phyloP scores from a whole-genome alignment of 2,329 filamentous ascomycete genomes.

The Fulvia fulva region DNA sequence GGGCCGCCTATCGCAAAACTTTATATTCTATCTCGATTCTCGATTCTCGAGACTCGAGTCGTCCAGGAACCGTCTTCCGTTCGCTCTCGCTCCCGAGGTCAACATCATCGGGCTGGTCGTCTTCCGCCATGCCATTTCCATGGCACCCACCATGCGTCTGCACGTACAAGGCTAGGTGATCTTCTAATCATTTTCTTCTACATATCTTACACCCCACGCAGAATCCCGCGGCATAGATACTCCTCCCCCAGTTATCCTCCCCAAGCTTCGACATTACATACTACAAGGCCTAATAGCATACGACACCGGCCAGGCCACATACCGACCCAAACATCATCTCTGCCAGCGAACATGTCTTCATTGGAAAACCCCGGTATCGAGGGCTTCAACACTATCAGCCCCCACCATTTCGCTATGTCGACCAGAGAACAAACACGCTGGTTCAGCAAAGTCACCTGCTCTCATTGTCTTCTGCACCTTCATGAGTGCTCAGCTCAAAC shows the following conservation, averaged over 20 bases:
- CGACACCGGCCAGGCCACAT: not conserved
- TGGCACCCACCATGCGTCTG: not conserved
- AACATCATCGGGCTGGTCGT: not conserved
- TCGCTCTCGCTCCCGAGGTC: not conserved
- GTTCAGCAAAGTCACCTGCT: conserved; percentile 19
- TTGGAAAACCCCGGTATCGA: not conserved
- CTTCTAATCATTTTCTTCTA: not conserved
- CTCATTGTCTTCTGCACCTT: conserved; percentile 37
- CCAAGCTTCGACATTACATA: not conserved
- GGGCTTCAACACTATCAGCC: conserved; percentile 3
- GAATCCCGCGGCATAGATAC: too few species aligned
- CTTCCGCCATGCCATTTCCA: not conserved
- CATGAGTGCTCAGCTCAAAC: conserved; percentile 30
- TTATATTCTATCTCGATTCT: not conserved
- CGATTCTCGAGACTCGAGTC: too few species aligned
- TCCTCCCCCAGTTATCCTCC: not conserved
- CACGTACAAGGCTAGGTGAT: not conserved
- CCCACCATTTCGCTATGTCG: conserved; percentile 2
- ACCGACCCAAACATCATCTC: not conserved
- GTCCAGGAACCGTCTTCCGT: too few species aligned
- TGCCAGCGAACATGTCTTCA: not conserved
- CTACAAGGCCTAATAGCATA: not conserved
- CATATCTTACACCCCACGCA: not conserved
- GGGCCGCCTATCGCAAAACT: not conserved
- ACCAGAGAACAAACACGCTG: not conserved